These are phyloP conservation scores for Oenanthe javanica DNA, from an alignment of 140 eudicot species.

Conservation along the genomic window DNA sequence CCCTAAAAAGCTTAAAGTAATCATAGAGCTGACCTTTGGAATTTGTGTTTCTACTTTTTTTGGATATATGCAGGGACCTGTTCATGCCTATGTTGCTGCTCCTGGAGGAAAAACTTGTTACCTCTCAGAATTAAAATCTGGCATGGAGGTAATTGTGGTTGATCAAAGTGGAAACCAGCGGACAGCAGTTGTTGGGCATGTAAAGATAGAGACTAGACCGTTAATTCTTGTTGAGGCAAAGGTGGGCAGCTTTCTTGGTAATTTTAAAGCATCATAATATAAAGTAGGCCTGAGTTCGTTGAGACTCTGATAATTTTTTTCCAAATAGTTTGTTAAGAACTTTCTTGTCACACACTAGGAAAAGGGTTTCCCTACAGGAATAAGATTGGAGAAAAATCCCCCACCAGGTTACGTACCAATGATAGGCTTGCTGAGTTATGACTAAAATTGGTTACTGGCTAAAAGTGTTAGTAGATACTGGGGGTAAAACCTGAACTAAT, in stretches of 20 bases:
- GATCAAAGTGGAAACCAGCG: conserved; percentile 73
- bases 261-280: background rate
- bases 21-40: background rate
- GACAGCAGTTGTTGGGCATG: conserved; percentile 90
- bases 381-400: background rate
- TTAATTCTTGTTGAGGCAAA: conserved; percentile 75
- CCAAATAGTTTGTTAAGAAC: background rate
- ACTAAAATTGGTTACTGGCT: background rate
- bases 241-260: conserved; percentile 26
- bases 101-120: conserved; percentile 96
- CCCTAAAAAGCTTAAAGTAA: background rate
- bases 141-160: conserved; percentile 73
- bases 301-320: background rate
- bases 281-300: too few relatives aligned
- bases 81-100: conserved; percentile 88
- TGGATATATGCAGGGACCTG: conserved; percentile 67
- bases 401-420: background rate
- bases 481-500: background rate
- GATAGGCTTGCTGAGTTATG: background rate
- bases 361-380: background rate
- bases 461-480: background rate
- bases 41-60: background rate
- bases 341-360: background rate
- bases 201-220: conserved; percentile 86
- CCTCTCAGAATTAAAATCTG: conserved; percentile 84